phyloP scores from a whole-genome alignment of 1,284 basidiomycete genomes.

The Austropuccinia psidii region DNA sequence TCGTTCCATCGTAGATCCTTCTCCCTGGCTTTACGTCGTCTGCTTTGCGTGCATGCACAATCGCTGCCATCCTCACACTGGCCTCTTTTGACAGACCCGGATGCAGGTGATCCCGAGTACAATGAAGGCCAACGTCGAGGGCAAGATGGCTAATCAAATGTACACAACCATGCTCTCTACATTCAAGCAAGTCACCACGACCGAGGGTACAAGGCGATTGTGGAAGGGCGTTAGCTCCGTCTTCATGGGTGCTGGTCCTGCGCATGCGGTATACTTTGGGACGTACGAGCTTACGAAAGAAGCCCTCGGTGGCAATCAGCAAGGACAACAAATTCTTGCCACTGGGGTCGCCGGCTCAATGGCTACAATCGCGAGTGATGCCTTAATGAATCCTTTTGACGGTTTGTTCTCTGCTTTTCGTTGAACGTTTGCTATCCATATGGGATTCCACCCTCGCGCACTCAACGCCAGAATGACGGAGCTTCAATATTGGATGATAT shows the following conservation, averaged over 20 bases:
- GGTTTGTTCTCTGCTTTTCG: slow-evolving; percentile 55
- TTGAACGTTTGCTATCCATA: slow-evolving; percentile 5
- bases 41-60: background rate
- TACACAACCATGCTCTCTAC: slow-evolving; percentile 85
- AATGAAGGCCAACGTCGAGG: slow-evolving; percentile 51
- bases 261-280: slow-evolving; percentile 97
- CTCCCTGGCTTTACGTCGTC: background rate
- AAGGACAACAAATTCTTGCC: slow-evolving; percentile 63
- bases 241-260: slow-evolving; percentile 91
- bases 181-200: slow-evolving; percentile 78
- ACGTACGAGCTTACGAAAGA: slow-evolving; percentile 93
- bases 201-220: slow-evolving; percentile 79
- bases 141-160: slow-evolving; percentile 47
- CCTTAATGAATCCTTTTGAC: slow-evolving; percentile 99
- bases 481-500: slow-evolving; percentile 16
- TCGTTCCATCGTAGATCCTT: background rate
- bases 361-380: slow-evolving; percentile 91
- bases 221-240: slow-evolving; percentile 98
- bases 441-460: background rate
- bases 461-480: background rate
- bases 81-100: slow-evolving; percentile 66
- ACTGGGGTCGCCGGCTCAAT: slow-evolving; percentile 83
- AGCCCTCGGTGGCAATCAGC: slow-evolving; percentile 73
- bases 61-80: background rate
- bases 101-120: slow-evolving; percentile 89